These are phyloP conservation scores for Starmerella bombi DNA, from an alignment of 805 yeast genomes.

Conservation along the genomic window DNA sequence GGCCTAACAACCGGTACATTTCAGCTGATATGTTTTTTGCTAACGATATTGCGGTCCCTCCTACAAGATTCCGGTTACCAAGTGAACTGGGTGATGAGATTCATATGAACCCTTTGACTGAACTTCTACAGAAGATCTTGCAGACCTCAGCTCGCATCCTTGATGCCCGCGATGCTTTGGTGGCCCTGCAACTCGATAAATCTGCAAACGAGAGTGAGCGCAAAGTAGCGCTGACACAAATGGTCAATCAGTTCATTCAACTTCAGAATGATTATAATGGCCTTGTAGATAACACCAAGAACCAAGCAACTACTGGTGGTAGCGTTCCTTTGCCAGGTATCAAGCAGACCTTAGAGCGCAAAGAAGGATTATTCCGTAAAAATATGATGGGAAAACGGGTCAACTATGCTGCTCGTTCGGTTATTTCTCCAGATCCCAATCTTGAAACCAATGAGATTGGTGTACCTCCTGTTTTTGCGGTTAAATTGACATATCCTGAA, in stretches of 20 bases:
- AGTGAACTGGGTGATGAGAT: constrained; percentile 91
- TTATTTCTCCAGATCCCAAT: constrained; percentile 97
- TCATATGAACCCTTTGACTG: constrained; percentile 90
- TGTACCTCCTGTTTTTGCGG: constrained; percentile 97
- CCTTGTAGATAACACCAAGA: constrained; percentile 82
- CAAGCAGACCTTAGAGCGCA: constrained; percentile 94
- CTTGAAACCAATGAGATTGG: constrained; percentile 97
- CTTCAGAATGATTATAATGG: constrained; percentile 91
- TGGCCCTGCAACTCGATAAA: constrained; percentile 45
- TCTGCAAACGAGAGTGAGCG: constrained; percentile 48
- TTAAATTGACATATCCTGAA: constrained; percentile 90
- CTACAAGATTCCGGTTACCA: constrained; percentile 94
- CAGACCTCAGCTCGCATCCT: constrained; percentile 70
- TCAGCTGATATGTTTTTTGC: constrained; percentile 79
- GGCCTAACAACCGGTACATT: constrained; percentile 44
- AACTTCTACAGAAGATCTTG: constrained; percentile 64
- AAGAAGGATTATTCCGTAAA: constrained; percentile 90
- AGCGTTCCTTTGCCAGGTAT: constrained; percentile 83
- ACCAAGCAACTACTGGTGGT: constrained; percentile 56
- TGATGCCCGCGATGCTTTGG: constrained; percentile 76
- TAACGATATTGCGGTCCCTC: constrained; percentile 82
- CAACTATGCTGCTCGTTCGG: constrained; percentile 97
- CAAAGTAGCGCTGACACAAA: constrained; percentile 65
- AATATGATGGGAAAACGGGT: constrained; percentile 99
- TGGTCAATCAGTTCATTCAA: constrained; percentile 92